Evolutionary conservation across 2,329 filamentous ascomycete species (phyloP).

Genomic region (Helminthosporium solani): DNA sequence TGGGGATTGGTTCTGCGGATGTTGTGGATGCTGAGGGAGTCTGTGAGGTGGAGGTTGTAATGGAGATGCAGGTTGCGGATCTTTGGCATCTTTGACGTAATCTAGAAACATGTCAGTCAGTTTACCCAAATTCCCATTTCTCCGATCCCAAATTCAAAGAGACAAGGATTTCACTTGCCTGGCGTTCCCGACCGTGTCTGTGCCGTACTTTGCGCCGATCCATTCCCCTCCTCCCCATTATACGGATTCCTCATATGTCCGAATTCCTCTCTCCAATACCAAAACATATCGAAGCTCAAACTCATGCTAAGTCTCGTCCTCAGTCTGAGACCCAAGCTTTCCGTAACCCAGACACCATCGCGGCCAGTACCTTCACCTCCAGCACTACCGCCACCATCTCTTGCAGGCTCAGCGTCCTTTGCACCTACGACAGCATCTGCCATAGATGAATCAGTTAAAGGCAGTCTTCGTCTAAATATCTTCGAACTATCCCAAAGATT

Average conservation of each 20-base stretch:
- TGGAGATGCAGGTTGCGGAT: not conserved
- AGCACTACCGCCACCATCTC: no score
- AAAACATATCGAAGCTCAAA: slow-evolving; percentile 43
- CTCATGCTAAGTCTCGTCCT: slow-evolving; percentile 41
- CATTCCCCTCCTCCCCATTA: slow-evolving; percentile 30
- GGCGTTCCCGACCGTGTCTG: slow-evolving; percentile 28
- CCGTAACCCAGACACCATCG: slow-evolving; percentile 29
- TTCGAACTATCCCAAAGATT: slow-evolving; percentile 39
- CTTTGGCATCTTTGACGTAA: slow-evolving; percentile 10
- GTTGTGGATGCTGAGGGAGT: not conserved
- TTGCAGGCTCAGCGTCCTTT: no score
- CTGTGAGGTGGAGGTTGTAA: not conserved
- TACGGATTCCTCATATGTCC: slow-evolving; percentile 41
- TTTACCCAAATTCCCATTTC: not conserved
- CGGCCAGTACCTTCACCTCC: not conserved
- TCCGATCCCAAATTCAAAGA: not conserved
- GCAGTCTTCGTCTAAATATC: slow-evolving; percentile 31
- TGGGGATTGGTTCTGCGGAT: not conserved
- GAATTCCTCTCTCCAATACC: slow-evolving; percentile 44
- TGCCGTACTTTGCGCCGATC: slow-evolving; percentile 15
- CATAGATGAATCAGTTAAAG: not conserved
- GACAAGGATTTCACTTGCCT: slow-evolving; percentile 23
- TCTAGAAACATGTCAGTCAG: slow-evolving; percentile 14
- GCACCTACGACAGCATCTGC: not conserved
- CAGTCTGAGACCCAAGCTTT: slow-evolving; percentile 34